A percentile compares a stretch with the other conserved stretches of the same genome.
phyloP scores from a whole-genome alignment of 176 grass and related monocot genomes.

The Aegilops umbellulata region DNA sequence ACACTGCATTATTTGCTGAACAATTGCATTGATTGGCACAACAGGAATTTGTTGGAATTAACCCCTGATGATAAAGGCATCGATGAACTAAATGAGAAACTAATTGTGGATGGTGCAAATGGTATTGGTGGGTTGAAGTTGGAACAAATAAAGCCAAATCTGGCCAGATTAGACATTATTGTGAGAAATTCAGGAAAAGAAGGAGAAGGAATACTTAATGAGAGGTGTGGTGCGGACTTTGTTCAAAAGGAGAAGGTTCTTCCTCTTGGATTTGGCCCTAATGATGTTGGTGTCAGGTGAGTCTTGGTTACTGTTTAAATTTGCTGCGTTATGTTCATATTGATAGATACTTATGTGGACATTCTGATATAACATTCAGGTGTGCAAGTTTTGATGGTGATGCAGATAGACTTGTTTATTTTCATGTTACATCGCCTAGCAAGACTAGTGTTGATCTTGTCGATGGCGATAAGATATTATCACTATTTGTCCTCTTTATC shows the following conservation, averaged over 20 bases:
- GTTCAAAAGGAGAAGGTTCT: conserved; percentile 90
- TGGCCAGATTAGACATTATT: conserved; percentile 53
- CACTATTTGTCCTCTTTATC: conserved; percentile 87
- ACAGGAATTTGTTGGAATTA: conserved; percentile 59
- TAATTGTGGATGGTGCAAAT: conserved; percentile 89
- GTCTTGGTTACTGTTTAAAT: not conserved
- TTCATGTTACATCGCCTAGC: conserved; percentile 51
- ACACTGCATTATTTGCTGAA: not conserved
- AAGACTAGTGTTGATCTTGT: conserved; percentile 69
- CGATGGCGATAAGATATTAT: conserved; percentile 92
- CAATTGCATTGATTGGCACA: not conserved
- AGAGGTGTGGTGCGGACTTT: conserved; percentile 88
- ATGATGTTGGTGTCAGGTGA: conserved; percentile 67
- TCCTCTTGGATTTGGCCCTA: conserved; percentile 59
- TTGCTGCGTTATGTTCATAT: not conserved
- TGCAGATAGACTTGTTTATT: conserved; percentile 85
- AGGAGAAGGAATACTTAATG: conserved; percentile 91
- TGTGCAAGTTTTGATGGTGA: conserved; percentile 96
- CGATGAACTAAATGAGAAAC: conserved; percentile 35
- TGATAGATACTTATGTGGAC: conserved; percentile 10
- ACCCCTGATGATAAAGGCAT: conserved; percentile 38
- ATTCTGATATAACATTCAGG: conserved; percentile 53
- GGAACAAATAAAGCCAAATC: conserved; percentile 51
- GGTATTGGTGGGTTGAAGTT: conserved; percentile 87
- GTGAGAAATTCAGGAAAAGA: conserved; percentile 74